Base-by-base conservation (phyloP, 805 yeast genomes). In the Cyberlindnera americana region DNA sequence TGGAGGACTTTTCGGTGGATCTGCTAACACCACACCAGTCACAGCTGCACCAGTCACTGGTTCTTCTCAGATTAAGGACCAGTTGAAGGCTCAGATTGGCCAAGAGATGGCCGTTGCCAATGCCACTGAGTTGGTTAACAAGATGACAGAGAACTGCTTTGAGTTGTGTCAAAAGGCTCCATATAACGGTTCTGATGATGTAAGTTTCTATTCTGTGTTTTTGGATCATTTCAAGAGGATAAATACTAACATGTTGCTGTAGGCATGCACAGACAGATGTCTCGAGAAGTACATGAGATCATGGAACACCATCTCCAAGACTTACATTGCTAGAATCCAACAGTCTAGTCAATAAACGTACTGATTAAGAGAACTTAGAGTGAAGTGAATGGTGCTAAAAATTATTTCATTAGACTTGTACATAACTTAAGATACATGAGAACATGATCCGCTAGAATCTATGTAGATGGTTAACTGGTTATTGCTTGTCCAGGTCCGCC, bases 91-190 rank as follows among this genome's bases (percentile, higher is more conserved):
- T 15, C 86, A 83, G 56, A 79, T 90, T 41, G 70, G 81, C 29
- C 84, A 79, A 60, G 97, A 90, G 57, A 69, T 90, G 47, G 96
- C 96, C 2, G 76, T 87, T n/a, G 93, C 90, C 15, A 86, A 89
- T 62, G 96, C 95, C 25, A 82, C 91, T 2, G 90, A 86, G 54
- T 69, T 90, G 39, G 95, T 89, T 23, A 83, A 81, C 65, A 83
- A 86, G 54, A 75, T 87, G 59, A 82, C 95, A 11, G 89, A 81
- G 52, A 84, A 85, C 68, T 90, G 97, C 62, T 90, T 84, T 61
- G 83, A 82, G 35, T 77, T 79, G 60, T 90, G 97, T 64, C 69
- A 86, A 35, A 61, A 61, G 13, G 70, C 69, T 30, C 95, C 95
- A 14, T 77, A 78, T 28, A 53, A 72, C 16, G 49, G 68, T 2